Evolutionary conservation across 192 early-diverging fungal genomes (phyloP), one percentile per base, ranked within the genome.

Genomic region (Funneliformis mosseae): DNA sequence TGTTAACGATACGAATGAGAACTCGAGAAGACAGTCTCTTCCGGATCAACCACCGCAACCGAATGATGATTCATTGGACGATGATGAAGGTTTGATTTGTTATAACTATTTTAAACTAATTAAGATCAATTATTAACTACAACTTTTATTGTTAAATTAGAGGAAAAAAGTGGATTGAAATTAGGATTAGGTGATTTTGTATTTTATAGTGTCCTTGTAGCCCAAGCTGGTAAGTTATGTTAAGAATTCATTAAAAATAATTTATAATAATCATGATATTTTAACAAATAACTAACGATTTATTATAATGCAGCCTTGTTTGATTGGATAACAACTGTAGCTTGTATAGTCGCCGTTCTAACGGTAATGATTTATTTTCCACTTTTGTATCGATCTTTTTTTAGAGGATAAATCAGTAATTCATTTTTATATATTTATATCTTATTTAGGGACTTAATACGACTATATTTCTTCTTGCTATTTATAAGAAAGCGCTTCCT

Each of bases 151-250:
- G n/a, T n/a, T 66, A 18, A 25, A 23, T 48, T 78, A 79, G 90
- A 74, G 16, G 88, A 91, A 80, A 76, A 89, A 67, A 87, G 88
- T 27, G 95, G 95, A 45, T 77, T 96, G 55, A 96, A 96, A 80
- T 81, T 96, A n/a, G 95, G 95, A 10, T 79, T 96, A 42, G 95
- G 95, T 33, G 95, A 96, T 80, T 96, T 96, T 89, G 95, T 96
- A 8, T 96, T 96, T 81, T 96, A 96, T 74, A 92, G 91, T 80
- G 95, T 96, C 9, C 81, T 96, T 73, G 88, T 95, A 42, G 91
- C 91, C 9, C 84, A 92, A 74, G 94, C 95, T 84, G 91, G 92
- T 94, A 82, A 84, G 68, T 21, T 6, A 74, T 61, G 21, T 14
- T 11, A 48, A 33, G 28, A 18, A 11, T 50, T 45, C 3, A 27